phyloP scores from a whole-genome alignment of 345 rosid genomes.

The Bruguiera sexangula region DNA sequence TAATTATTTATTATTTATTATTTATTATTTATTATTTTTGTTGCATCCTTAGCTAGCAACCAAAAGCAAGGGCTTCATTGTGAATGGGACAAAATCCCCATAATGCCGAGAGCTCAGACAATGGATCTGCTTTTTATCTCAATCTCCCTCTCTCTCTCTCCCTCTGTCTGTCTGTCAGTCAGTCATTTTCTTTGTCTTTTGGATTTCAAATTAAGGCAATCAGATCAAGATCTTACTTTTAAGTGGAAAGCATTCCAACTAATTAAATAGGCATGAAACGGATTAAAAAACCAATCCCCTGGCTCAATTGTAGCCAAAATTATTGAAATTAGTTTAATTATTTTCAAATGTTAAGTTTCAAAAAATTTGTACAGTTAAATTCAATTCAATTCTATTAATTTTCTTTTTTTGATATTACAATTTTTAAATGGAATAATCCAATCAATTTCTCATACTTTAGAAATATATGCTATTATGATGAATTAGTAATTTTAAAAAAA shows the following conservation, averaged over 20 bases:
- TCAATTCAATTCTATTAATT: too few species aligned
- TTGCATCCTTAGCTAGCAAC: not conserved
- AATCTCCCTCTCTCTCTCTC: not conserved
- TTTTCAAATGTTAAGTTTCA: too few species aligned
- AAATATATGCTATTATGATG: too few species aligned
- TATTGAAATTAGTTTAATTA: too few species aligned
- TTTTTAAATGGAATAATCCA: too few species aligned
- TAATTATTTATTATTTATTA: too few species aligned
- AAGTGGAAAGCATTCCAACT: not conserved
- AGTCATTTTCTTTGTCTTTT: not conserved
- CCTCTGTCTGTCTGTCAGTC: too few species aligned
- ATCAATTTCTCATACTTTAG: too few species aligned
- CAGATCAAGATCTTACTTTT: conserved; percentile 7
- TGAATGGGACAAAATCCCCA: not conserved
- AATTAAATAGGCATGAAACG: not conserved
- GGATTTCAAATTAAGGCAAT: not conserved
- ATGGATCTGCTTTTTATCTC: not conserved
- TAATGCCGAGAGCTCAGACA: not conserved
- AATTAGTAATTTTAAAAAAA: too few species aligned
- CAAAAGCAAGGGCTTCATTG: not conserved
- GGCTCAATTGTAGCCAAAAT: too few species aligned
- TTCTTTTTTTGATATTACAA: too few species aligned
- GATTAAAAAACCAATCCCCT: not conserved
- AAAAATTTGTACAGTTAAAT: too few species aligned
- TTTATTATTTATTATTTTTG: not conserved